phyloP scores from a whole-genome alignment of 1,284 basidiomycete species.

The Apiotrichum brassicae region DNA sequence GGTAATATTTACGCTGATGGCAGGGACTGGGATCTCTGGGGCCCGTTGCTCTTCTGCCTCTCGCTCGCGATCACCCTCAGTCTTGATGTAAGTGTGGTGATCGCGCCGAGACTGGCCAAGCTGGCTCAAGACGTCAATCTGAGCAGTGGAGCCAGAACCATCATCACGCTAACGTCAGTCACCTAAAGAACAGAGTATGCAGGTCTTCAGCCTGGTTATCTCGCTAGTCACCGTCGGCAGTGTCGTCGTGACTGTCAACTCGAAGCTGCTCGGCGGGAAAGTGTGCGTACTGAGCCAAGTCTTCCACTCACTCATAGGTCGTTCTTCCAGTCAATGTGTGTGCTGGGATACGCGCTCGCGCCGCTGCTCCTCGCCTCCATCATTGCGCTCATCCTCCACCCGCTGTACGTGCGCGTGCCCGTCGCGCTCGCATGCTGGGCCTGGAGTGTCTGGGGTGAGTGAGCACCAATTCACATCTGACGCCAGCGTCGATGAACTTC shows the following conservation, averaged over 20 bases:
- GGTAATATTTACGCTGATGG: not conserved
- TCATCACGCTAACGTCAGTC: constrained; percentile 56
- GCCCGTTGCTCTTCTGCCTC: constrained; percentile 79
- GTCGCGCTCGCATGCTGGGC: constrained; percentile 77
- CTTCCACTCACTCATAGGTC: constrained; percentile 53
- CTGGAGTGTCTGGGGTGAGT: constrained; percentile 90
- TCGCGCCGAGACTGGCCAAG: not conserved
- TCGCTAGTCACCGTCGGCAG: constrained; percentile 85
- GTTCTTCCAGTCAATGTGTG: constrained; percentile 91
- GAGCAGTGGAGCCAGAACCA: too few relatives aligned
- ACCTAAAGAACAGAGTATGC: constrained; percentile 70
- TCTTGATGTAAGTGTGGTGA: constrained; percentile 61
- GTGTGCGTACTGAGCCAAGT: constrained; percentile 56
- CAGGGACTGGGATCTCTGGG: constrained; percentile 96
- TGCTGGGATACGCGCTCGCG: constrained; percentile 81
- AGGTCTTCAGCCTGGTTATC: constrained; percentile 85
- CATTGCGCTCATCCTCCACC: constrained; percentile 73
- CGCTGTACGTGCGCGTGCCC: constrained; percentile 78
- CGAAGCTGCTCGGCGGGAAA: constrained; percentile 89
- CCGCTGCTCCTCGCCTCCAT: constrained; percentile 83
- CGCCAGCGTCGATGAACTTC: constrained; percentile 81
- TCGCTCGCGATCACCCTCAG: constrained; percentile 79
- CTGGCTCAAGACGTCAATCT: too few relatives aligned
- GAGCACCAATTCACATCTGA: not conserved
- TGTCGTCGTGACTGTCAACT: constrained; percentile 82